Conservation (phyloP, 768 basidiomycete species). For the Postia placenta region DNA sequence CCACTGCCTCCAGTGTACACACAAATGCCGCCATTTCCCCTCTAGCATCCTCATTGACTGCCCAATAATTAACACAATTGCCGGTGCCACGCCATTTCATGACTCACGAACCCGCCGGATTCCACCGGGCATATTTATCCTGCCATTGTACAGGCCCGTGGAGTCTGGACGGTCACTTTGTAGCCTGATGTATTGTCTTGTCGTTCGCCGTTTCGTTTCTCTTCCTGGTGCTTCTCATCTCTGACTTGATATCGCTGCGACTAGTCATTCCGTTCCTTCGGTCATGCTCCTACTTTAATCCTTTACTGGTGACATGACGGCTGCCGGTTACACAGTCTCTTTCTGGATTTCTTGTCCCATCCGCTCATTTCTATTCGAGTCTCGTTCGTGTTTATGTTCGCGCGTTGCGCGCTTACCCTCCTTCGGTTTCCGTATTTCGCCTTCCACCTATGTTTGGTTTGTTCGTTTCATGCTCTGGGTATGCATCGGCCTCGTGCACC, state of each 20-base stretch:
- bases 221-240: conserved; percentile 1
- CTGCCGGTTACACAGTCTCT: neutral
- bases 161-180: conserved; percentile 6
- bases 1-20: too few species aligned
- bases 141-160: neutral
- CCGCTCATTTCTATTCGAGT: neutral
- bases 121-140: conserved; percentile 4
- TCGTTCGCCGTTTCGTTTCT: neutral
- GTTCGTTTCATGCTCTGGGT: neutral
- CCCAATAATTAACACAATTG: too few species aligned
- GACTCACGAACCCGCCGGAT: neutral
- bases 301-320: neutral
- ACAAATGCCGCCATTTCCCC: too few species aligned
- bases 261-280: conserved; percentile 2
- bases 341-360: neutral
- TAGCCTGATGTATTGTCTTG: neutral
- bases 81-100: neutral
- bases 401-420: neutral
- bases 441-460: neutral
- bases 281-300: conserved; percentile 1
- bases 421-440: neutral
- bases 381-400: neutral
- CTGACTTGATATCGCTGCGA: conserved; percentile 13
- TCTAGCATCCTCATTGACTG: too few species aligned
- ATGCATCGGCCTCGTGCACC: neutral